Conservation (phyloP, 495 filamentous ascomycete species). For the Tuber calosporum region DNA sequence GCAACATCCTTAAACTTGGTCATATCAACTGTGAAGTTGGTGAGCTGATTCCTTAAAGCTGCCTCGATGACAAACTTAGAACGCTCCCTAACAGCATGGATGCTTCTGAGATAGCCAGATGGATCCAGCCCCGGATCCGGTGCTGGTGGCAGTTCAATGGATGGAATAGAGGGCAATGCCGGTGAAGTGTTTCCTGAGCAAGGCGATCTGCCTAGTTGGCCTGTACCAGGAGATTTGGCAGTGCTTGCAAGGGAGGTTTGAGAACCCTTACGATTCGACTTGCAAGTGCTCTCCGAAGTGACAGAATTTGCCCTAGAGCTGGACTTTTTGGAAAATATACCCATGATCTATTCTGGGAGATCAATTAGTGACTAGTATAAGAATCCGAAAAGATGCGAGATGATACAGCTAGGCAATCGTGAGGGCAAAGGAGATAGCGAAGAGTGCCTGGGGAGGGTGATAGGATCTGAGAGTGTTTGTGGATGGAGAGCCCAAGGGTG, state of each 20-base stretch:
- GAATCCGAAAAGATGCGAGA: conserved; percentile 7
- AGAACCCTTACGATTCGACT: conserved; percentile 49
- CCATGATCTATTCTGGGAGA: conserved; percentile 47
- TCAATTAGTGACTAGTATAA: conserved; percentile 5
- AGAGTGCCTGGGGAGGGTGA: background rate
- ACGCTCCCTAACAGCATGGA: conserved; percentile 79
- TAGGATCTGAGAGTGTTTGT: background rate
- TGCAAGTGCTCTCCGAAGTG: conserved; percentile 49
- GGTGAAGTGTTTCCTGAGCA: conserved; percentile 46
- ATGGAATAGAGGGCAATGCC: conserved; percentile 43
- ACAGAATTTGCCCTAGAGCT: conserved; percentile 49
- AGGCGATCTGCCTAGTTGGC: conserved; percentile 32
- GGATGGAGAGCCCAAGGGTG: conserved; percentile 3
- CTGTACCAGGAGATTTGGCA: conserved; percentile 39
- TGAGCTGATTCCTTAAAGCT: conserved; percentile 69
- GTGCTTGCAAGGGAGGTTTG: conserved; percentile 48
- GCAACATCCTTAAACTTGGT: conserved; percentile 79
- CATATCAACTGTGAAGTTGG: conserved; percentile 89
- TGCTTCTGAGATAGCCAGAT: conserved; percentile 82
- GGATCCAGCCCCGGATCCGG: conserved; percentile 89
- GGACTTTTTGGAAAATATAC: conserved; percentile 59
- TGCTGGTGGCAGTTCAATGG: conserved; percentile 69
- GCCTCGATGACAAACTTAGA: conserved; percentile 64
- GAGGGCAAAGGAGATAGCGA: background rate
- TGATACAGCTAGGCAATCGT: background rate